Evolutionary conservation across 2,329 filamentous ascomycete genomes (phyloP), one percentile per base, ranked within the genome.

Genomic region (Fusarium domesticum): DNA sequence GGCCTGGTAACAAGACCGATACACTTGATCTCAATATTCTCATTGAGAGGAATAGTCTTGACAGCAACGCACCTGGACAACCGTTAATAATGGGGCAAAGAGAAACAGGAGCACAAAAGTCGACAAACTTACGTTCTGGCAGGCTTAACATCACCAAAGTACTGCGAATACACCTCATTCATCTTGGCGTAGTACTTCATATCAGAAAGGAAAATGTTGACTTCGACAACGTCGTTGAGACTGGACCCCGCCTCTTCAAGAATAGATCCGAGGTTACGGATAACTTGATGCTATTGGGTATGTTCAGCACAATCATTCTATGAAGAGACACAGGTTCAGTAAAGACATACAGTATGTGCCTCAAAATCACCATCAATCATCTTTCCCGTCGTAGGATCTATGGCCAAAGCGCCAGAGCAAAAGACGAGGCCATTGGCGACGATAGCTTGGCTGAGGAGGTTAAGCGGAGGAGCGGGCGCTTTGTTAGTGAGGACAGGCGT

Each of bases 171-270:
- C 18, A 84, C 77, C 55, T 76, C 76, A 63, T 89, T 89, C 81
- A 89, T 87, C 64, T 84, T 80, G 23, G 72, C 77, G 59, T 89
- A 89, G 63, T 87, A 74, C 42, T 76, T 78, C 83, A 89, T 88
- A 55, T 85, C 78, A 35, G 81, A 78, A 36, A 89, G 72, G 69
- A 87, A 89, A 53, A 89, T 81, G 52, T 78, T 81, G 41, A 85
- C 81, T 69, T 88, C 87, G 53, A 89, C 80, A 11, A 87, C 80
- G 54, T 81, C 80, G 36, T 74, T 68, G 15, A 89, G 71, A 37
- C 71, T 74, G 16, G 78, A 83, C 2, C 84, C 84, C 2, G 84
- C 84, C 35, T 81, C 85, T 36, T 81, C 77, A 3, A 90, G 74
- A 39, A 89, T 83, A 5, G 81, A 82, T 43, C 76, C 72, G 51